Base-by-base conservation (phyloP, 495 filamentous ascomycete species). In the Platismatia glauca region DNA sequence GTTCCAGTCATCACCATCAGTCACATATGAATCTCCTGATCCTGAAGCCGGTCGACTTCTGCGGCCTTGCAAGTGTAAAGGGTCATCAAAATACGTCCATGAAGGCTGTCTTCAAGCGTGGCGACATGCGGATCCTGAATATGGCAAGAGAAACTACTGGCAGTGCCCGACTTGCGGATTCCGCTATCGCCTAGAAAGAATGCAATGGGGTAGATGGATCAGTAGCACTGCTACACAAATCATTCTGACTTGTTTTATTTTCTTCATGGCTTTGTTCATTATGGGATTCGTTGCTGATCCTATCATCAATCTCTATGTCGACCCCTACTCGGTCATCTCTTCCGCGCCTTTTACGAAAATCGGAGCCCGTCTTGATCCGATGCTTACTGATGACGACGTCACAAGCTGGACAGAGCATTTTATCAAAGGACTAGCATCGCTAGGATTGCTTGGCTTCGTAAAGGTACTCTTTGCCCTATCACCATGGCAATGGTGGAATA, bases 201-300 rank as follows among this genome's bases (percentile, higher is more conserved):
- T 98, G 71, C 80, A 77, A 31, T 92, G 86, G 86, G 84, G 87
- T 16, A 78, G 82, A 37, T 86, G 85, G 79, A 80, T 96, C 55
- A 84, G 83, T 69, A 93, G 88, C 73, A 79, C 79, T 39, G 67
- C 76, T 38, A 71, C 84, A 0, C 84, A 92, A 68, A 72, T 89
- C 24, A 66, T 71, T 0, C 72, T 96, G 60, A 96, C 92, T 2
- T 55, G 89, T 4, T 39, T 75, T 16, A 89, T 96, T 64, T 77
- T 95, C 55, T 38, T 90, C 16, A 61, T 86, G 41, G 79, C 85
- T 52, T 76, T 95, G 35, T 97, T 92, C 67, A 8, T 90, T 3
- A 81, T 95, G 64, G 91, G 91, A 59, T 97, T 97, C 68, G 74
- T 97, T 70, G 91, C 90, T 64, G 93, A 97, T 75, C 91, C 91